A percentile compares a stretch with the other conserved stretches of the same genome.
Conservation (phyloP, 2,329 filamentous ascomycete genomes). For the Colletotrichum spaethianum region DNA sequence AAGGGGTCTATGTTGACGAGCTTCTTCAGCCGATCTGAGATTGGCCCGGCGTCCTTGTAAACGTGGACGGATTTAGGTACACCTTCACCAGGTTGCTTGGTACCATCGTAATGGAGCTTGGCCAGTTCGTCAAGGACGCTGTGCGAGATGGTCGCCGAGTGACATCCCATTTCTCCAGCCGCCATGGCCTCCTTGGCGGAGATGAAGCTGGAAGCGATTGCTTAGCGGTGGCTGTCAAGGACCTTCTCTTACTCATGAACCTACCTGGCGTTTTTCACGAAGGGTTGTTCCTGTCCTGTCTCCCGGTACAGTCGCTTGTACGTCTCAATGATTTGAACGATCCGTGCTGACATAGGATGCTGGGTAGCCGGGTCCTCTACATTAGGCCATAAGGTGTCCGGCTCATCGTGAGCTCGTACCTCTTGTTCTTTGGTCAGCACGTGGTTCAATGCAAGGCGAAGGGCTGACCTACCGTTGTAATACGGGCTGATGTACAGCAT, state of each 20-base stretch:
- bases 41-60: conserved; percentile 53
- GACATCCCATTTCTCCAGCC: conserved; percentile 61
- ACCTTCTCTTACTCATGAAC: not conserved
- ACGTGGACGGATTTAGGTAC: conserved; percentile 57
- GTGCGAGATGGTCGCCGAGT: conserved; percentile 60
- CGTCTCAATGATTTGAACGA: conserved; percentile 64
- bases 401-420: conserved; percentile 58
- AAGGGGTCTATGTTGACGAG: conserved; percentile 57
- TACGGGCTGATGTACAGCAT: conserved; percentile 66
- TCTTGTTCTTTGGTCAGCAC: conserved; percentile 48
- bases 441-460: not conserved
- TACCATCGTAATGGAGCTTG: conserved; percentile 53
- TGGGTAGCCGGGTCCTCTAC: conserved; percentile 61
- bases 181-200: conserved; percentile 61
- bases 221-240: not conserved
- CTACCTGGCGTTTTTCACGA: conserved; percentile 62
- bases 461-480: conserved; percentile 55
- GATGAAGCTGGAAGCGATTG: conserved; percentile 52
- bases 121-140: conserved; percentile 56
- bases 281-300: conserved; percentile 63
- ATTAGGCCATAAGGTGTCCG: conserved; percentile 58
- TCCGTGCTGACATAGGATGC: conserved; percentile 62
- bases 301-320: conserved; percentile 61
- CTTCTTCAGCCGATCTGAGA: conserved; percentile 52
- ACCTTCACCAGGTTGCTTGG: conserved; percentile 54